Conservation (phyloP, 2,329 filamentous ascomycete species). For the Nannizziopsis arthrosporioides region DNA sequence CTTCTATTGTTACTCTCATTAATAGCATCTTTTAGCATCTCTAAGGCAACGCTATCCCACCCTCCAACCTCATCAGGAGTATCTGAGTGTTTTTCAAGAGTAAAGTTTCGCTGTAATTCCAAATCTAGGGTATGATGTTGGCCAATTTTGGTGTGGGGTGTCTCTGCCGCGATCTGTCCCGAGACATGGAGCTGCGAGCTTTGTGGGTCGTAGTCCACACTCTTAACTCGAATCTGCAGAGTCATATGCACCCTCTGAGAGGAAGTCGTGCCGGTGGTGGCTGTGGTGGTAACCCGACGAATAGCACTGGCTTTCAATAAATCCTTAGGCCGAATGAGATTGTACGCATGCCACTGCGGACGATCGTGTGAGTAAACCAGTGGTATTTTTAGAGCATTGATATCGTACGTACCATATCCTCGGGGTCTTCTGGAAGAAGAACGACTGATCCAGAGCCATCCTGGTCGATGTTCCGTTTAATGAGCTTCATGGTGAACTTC, state of each 20-base stretch:
- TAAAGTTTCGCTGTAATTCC: conserved; percentile 78
- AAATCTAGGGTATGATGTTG: conserved; percentile 66
- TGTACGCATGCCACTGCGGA: conserved; percentile 59
- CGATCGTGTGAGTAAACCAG: not conserved
- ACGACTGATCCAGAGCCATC: conserved; percentile 55
- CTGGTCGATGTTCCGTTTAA: conserved; percentile 55
- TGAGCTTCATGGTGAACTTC: conserved; percentile 45
- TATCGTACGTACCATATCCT: conserved; percentile 52
- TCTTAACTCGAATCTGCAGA: conserved; percentile 54
- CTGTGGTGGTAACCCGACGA: conserved; percentile 50
- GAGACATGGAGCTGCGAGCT: conserved; percentile 57
- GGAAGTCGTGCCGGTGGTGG: conserved; percentile 46
- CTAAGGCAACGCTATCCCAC: conserved; percentile 82
- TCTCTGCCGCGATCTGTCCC: conserved; percentile 54
- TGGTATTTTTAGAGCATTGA: conserved; percentile 1
- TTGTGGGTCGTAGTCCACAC: conserved; percentile 58
- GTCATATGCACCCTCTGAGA: conserved; percentile 54
- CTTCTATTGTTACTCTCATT: conserved; percentile 57
- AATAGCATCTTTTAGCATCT: conserved; percentile 66
- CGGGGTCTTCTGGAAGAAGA: conserved; percentile 58
- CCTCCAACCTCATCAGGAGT: conserved; percentile 37
- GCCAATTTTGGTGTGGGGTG: conserved; percentile 55
- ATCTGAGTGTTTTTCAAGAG: conserved; percentile 64
- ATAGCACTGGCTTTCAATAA: conserved; percentile 54
- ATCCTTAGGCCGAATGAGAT: conserved; percentile 56